These are phyloP conservation scores for Chlamydomonas applanata DNA, from an alignment of 139 green algal species.

Conservation along the genomic window DNA sequence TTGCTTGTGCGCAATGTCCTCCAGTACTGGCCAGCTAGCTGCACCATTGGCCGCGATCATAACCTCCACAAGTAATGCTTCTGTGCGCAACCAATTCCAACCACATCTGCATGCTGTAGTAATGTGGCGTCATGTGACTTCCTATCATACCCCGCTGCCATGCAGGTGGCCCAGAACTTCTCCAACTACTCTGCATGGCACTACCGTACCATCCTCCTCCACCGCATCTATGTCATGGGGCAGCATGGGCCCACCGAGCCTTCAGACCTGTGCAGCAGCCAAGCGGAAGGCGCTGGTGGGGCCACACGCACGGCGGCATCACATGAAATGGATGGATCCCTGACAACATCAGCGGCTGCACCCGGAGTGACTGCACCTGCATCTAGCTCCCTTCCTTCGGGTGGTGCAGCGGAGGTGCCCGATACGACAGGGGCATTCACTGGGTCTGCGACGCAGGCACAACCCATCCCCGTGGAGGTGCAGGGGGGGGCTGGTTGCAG, in stretches of 20 bases:
- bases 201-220: constrained; percentile 78
- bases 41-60: no score
- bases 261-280: background rate
- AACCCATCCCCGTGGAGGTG: constrained; percentile 12
- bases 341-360: no score
- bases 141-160: no score
- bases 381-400: background rate
- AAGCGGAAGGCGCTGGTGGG: background rate
- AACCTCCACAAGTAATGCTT: no score
- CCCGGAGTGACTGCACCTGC: no score
- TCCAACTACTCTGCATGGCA: constrained; percentile 98
- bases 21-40: no score
- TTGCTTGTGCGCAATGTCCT: no score
- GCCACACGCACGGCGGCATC: no score
- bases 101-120: no score
- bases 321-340: no score
- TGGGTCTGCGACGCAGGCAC: background rate
- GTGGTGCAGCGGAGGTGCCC: background rate
- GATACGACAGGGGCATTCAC: background rate
- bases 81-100: no score
- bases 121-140: no score
- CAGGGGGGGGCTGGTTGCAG: background rate
- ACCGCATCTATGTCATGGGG: constrained; percentile 16
- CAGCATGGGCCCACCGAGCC: background rate
- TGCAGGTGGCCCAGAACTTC: constrained; percentile 93